Conservation (phyloP, 2,329 filamentous ascomycete genomes). For the Nemania sp. region DNA sequence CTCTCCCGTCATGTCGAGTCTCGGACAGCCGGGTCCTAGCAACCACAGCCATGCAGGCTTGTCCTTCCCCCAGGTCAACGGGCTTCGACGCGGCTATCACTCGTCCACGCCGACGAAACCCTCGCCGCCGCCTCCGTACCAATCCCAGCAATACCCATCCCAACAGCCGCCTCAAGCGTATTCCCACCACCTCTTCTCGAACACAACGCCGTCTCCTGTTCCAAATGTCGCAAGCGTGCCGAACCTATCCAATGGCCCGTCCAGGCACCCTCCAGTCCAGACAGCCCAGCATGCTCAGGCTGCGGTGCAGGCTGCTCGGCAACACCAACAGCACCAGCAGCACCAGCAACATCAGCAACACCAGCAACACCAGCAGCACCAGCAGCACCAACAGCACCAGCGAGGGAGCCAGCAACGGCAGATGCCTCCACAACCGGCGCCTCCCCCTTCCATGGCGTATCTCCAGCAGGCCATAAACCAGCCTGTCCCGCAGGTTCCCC, state of each 20-base stretch:
- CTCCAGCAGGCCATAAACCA: conserved; percentile 41
- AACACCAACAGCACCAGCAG: conserved; percentile 37
- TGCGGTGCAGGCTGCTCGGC: conserved; percentile 37
- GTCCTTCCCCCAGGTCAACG: conserved; percentile 54
- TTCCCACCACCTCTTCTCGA: conserved; percentile 57
- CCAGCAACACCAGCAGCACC: conserved; percentile 39
- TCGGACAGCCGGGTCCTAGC: conserved; percentile 53
- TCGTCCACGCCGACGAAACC: conserved; percentile 58
- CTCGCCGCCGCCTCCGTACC: conserved; percentile 58
- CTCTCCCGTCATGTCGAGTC: conserved; percentile 48
- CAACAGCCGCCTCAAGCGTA: conserved; percentile 56
- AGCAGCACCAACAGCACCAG: conserved; percentile 38
- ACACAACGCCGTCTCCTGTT: conserved; percentile 50
- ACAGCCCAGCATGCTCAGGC: conserved; percentile 48
- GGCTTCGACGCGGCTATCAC: conserved; percentile 53
- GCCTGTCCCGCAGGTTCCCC: conserved; percentile 35
- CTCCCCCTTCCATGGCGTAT: conserved; percentile 37
- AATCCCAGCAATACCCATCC: conserved; percentile 55
- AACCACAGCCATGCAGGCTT: conserved; percentile 55
- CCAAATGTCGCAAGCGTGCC: conserved; percentile 52
- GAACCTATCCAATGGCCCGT: conserved; percentile 54
- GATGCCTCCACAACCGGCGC: conserved; percentile 39
- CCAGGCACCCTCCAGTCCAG: conserved; percentile 50
- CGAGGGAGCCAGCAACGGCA: conserved; percentile 41
- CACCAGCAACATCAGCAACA: conserved; percentile 41